These are phyloP conservation scores for Aureobasidium melanogenum DNA, from an alignment of 2,329 filamentous ascomycete species.

Conservation along the genomic window DNA sequence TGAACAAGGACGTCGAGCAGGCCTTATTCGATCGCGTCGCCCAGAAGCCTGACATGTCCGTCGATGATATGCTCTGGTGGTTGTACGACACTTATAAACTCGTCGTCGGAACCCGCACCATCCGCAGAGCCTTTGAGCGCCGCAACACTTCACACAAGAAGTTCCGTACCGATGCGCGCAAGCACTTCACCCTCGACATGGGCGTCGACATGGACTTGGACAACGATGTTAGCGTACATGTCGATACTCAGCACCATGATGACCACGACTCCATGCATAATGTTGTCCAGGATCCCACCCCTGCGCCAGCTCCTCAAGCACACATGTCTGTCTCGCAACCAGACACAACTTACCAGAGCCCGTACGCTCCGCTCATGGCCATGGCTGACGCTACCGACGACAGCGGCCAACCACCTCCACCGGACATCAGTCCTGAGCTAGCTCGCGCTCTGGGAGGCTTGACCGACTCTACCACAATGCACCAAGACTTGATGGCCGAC, in stretches of 20 bases:
- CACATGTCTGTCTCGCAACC: background rate
- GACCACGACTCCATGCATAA: constrained; percentile 14
- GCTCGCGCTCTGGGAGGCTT: constrained; percentile 11
- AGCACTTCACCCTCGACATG: constrained; percentile 14
- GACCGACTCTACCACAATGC: background rate
- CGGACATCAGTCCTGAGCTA: constrained; percentile 12
- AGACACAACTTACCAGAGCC: constrained; percentile 23
- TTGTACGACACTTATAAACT: constrained; percentile 29
- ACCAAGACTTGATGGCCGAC: constrained; percentile 6
- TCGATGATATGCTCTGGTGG: constrained; percentile 32
- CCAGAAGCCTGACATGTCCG: constrained; percentile 26
- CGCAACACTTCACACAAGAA: constrained; percentile 20
- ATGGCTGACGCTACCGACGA: constrained; percentile 17
- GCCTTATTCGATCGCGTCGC: constrained; percentile 28
- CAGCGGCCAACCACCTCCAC: constrained; percentile 14
- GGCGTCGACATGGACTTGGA: background rate
- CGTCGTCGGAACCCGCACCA: constrained; percentile 28
- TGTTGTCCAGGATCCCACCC: constrained; percentile 11
- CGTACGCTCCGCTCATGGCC: constrained; percentile 24
- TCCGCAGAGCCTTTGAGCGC: constrained; percentile 29
- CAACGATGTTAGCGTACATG: background rate
- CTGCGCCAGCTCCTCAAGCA: background rate
- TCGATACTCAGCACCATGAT: background rate
- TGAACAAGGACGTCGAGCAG: constrained; percentile 27
- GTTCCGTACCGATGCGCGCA: constrained; percentile 15